Percentiles rank a stretch among this genome's conserved stretches.
Conservation (phyloP, 2,329 filamentous ascomycete species). For the Colletotrichum eleusines region DNA sequence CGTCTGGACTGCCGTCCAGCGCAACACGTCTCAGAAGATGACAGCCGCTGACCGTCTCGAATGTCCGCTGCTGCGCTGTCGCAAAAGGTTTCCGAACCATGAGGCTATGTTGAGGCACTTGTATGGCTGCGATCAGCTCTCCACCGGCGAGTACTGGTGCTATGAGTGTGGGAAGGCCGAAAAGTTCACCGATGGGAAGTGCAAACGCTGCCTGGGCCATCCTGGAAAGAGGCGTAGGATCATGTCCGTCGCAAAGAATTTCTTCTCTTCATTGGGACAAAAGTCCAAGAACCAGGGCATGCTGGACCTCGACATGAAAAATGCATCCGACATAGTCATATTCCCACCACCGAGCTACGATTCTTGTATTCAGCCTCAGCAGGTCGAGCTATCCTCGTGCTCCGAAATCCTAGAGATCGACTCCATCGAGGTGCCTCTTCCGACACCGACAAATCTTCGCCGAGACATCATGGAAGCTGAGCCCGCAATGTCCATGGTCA, state of each 20-base stretch:
- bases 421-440: conserved; percentile 56
- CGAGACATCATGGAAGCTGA: background rate
- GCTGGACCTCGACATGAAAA: conserved; percentile 49
- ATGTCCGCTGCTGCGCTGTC: conserved; percentile 66
- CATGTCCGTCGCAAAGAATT: conserved; percentile 64
- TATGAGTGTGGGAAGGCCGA: conserved; percentile 66
- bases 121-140: conserved; percentile 60
- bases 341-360: conserved; percentile 62
- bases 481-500: background rate
- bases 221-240: conserved; percentile 65
- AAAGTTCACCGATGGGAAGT: conserved; percentile 64
- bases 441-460: background rate
- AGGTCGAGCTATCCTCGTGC: conserved; percentile 61
- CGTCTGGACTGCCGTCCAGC: conserved; percentile 67
- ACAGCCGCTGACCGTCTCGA: conserved; percentile 60
- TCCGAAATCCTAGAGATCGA: conserved; percentile 67
- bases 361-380: conserved; percentile 50
- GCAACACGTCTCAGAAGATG: conserved; percentile 63
- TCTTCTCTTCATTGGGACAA: conserved; percentile 66
- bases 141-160: conserved; percentile 67
- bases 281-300: conserved; percentile 56
- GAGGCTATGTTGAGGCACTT: conserved; percentile 68
- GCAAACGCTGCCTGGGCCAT: conserved; percentile 62
- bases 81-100: conserved; percentile 62
- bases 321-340: conserved; percentile 48